These are phyloP conservation scores for Penicillium nucicola DNA, from an alignment of 495 filamentous ascomycete genomes.

Conservation along the genomic window DNA sequence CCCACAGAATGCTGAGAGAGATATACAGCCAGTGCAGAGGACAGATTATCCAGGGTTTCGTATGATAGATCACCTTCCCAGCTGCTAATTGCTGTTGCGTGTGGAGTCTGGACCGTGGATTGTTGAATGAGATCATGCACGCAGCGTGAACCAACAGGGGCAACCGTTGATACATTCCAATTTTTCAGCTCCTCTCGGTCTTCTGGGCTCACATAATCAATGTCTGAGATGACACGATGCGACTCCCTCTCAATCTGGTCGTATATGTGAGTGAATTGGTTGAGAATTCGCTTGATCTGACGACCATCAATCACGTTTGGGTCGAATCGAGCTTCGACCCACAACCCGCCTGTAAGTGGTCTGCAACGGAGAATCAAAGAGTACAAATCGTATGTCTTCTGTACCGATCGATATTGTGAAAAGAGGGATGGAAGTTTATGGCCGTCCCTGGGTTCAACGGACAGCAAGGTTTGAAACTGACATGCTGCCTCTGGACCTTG, in stretches of 20 bases:
- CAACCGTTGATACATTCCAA: background rate
- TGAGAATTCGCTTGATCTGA: background rate
- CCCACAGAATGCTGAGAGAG: constrained; percentile 1
- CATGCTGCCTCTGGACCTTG: constrained; percentile 26
- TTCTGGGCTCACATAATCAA: background rate
- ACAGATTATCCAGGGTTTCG: background rate
- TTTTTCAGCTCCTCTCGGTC: background rate
- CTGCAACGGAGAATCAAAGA: constrained; percentile 33
- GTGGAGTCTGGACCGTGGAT: background rate
- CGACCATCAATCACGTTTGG: background rate
- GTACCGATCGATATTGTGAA: background rate
- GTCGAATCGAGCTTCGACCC: too few relatives aligned
- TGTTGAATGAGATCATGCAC: background rate
- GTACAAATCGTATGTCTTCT: constrained; percentile 18
- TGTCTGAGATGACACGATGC: background rate
- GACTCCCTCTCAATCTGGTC: background rate
- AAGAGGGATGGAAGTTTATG: constrained; percentile 3
- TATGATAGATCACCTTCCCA: constrained; percentile 6
- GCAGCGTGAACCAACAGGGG: background rate
- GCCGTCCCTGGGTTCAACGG: constrained; percentile 27
- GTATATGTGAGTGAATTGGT: background rate
- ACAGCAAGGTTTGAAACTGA: constrained; percentile 34
- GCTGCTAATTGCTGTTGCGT: background rate
- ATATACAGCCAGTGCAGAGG: background rate
- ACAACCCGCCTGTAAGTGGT: too few relatives aligned